Evolutionary conservation across 139 green algal genomes (phyloP).

Genomic region (Tetratostichococcus sp.): DNA sequence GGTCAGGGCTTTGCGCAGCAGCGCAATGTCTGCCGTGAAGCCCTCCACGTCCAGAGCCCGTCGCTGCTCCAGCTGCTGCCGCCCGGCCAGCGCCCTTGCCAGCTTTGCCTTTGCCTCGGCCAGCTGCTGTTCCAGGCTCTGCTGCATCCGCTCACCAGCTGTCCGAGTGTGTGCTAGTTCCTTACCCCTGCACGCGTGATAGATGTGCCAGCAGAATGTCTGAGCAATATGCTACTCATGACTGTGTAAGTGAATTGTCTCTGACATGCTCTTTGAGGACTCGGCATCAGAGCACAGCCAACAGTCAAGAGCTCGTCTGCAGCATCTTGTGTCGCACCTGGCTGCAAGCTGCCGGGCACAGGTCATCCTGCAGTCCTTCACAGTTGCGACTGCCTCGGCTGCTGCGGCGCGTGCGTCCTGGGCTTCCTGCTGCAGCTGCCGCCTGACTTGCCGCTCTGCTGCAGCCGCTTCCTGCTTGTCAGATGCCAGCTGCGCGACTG

Average conservation of each 20-base stretch:
- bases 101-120: background rate
- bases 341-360: background rate
- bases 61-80: slow-evolving; percentile 11
- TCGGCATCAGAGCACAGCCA: no score
- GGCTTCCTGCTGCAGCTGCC: background rate
- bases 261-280: no score
- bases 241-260: no score
- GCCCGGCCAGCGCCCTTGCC: background rate
- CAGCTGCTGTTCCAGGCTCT: background rate
- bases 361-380: background rate
- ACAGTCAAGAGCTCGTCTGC: no score
- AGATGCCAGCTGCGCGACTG: background rate
- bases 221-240: no score
- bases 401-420: background rate
- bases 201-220: no score
- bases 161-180: no score
- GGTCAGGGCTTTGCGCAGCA: slow-evolving; percentile 59
- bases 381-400: background rate
- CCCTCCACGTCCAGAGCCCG: slow-evolving; percentile 61
- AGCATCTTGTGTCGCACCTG: no score
- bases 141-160: no score
- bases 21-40: slow-evolving; percentile 58
- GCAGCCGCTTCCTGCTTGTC: background rate
- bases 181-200: no score
- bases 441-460: background rate